Evolutionary conservation across 495 filamentous ascomycete species (phyloP), one percentile per base, ranked within the genome.

Genomic region (Geoglossum glabrum): DNA sequence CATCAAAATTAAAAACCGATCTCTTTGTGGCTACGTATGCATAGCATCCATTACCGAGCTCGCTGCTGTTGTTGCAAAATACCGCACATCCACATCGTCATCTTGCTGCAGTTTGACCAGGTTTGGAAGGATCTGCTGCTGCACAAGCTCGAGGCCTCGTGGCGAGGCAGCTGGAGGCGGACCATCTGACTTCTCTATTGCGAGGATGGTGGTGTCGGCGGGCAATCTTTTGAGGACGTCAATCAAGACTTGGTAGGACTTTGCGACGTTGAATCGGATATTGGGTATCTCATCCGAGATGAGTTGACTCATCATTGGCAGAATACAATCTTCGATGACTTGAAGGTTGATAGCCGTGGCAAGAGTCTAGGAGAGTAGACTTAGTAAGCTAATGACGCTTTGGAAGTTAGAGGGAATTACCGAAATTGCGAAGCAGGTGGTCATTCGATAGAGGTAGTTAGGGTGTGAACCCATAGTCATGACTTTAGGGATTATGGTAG

Each of bases 391-490:
- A 36, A 49, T 60, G 64, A 78, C 63, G 52, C 61, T 27, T 40
- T 51, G 38, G 28, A 57, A 36, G 45, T 33, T 9, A n/a, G 2
- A 17, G 17, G 3, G 43, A 76, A 86, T 73, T 79, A 98, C 92
- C 60, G 90, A 88, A 64, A 98, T 88, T 54, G 92, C 92, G 66
- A 97, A 96, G 71, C 90, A 96, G 30, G 92, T 98, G 13, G 92
- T 98, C 92, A 98, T 98, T 62, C 92, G 80, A 76, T 98, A 98
- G 45, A 98, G 81, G 67, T 98, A 98, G 70, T 98, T 98, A 26
- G 92, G 88, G 66, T 98, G 93, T 58, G 84, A 82, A 31, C 92
- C 92, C 93, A 98, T 95, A 15, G 82, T 85, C 81, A 95, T 92
- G 61, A 98, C 92, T 72, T 95, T 95, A 31, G 92, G 92, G 63